These are phyloP conservation scores for Sugiyamaella qingdaonensis DNA, from an alignment of 805 yeast species.

Conservation along the genomic window DNA sequence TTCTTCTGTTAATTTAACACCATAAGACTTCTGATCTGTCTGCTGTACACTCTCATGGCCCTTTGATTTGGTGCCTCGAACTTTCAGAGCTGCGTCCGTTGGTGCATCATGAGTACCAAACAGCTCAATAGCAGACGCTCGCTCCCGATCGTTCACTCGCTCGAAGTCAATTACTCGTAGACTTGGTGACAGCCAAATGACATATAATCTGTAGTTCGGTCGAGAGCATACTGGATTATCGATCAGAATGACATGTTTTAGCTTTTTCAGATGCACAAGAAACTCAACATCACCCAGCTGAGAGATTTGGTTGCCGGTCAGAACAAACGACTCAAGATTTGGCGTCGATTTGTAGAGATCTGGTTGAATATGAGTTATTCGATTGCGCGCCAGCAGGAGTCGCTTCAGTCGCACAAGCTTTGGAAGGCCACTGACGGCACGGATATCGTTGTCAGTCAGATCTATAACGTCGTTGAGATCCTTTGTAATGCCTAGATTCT, in stretches of 20 bases:
- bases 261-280: constrained; percentile 37
- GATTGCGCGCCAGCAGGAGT: constrained; percentile 60
- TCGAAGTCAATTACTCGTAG: constrained; percentile 64
- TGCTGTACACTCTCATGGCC: constrained; percentile 9
- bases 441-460: constrained; percentile 69
- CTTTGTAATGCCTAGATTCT: constrained; percentile 39
- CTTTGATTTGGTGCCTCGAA: constrained; percentile 22
- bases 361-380: constrained; percentile 43
- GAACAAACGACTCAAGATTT: constrained; percentile 47
- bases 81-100: constrained; percentile 31
- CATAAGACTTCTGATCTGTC: not conserved
- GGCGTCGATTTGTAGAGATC: constrained; percentile 38
- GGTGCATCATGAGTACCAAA: constrained; percentile 37
- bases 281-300: constrained; percentile 43
- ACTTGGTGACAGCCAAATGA: constrained; percentile 60
- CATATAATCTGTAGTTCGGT: constrained; percentile 54
- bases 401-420: constrained; percentile 42
- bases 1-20: constrained; percentile 47
- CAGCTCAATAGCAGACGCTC: constrained; percentile 41
- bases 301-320: constrained; percentile 49
- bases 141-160: constrained; percentile 54
- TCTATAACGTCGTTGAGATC: constrained; percentile 58
- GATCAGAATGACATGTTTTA: constrained; percentile 47
- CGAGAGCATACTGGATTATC: constrained; percentile 55
- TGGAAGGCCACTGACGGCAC: constrained; percentile 50